Evolutionary conservation across 2,329 filamentous ascomycete species (phyloP), one percentile per base, ranked within the genome.

Genomic region (Penicillium sp.): DNA sequence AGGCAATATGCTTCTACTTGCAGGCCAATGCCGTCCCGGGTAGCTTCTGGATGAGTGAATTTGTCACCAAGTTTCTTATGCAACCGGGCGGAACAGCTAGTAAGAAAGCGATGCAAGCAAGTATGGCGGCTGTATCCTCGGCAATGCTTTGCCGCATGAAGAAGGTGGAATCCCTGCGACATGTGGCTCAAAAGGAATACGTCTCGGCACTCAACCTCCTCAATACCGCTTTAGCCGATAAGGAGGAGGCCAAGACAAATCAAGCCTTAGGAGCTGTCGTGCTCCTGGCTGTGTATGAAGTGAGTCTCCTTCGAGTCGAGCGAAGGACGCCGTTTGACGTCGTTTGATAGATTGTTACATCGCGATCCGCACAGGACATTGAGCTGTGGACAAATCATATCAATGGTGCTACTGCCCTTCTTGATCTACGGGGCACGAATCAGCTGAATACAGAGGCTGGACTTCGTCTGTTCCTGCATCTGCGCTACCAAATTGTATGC

Each of bases 201-300:
- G 70, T 71, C 6, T 55, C 65, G 17, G 76, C 76, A 1, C 57
- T 82, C 25, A 69, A 68, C 27, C 63, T 70, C 36, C 48, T 64
- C 5, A 62, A 59, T 23, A 41, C 47, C 15, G 60, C 62, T 25
- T 46, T 69, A 22, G 44, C 50, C 27, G 53, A 64, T 35, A 44
- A 52, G 6, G 53, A 51, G 12, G 55, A 64, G 29, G 64, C 61
- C n/a, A 64, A 51, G 26, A 51, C 57, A 14, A 62, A 66, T 41
- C 61, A 71, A 30, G 66, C 72, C 7, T 67, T 74, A 11, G 66
- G 77, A 46, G 67, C 72, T 6, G 73, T 80, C 18, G 65, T 81
- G 28, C 68, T 77, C 49, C 69, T 82, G 46, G 76, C 76, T 31
- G 67, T 80, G 56, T 82, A 77, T 44, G 77, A 82, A 68, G 77